A percentile compares a stretch with the other conserved stretches of the same genome.
Evolutionary conservation across 1,284 basidiomycete species (phyloP).

Genomic region (Cryptococcus sp.): DNA sequence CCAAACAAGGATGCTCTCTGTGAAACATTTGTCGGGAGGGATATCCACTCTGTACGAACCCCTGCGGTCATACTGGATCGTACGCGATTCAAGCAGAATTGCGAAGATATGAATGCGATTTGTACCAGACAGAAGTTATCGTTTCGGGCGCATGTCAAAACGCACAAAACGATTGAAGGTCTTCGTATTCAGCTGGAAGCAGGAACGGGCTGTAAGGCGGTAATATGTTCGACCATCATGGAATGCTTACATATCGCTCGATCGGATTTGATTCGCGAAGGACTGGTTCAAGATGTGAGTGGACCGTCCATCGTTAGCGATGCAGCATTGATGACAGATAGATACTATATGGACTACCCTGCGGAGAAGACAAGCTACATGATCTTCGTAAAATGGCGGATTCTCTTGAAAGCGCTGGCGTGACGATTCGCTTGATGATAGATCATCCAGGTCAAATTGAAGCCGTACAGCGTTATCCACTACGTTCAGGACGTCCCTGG

Average conservation of each 20-base stretch:
- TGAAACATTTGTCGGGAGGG: constrained; percentile 59
- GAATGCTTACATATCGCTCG: constrained; percentile 36
- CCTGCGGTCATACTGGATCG: constrained; percentile 75
- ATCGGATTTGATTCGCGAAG: constrained; percentile 57
- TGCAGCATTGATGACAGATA: constrained; percentile 33
- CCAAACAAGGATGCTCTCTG: constrained; percentile 57
- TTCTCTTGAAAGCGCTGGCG: constrained; percentile 18
- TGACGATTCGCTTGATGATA: constrained; percentile 62
- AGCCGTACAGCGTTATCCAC: constrained; percentile 52
- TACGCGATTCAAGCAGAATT: constrained; percentile 64
- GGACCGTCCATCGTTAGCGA: constrained; percentile 35
- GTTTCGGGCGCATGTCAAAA: constrained; percentile 77
- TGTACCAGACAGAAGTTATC: constrained; percentile 60
- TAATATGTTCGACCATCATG: constrained; percentile 37
- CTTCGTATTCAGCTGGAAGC: constrained; percentile 63
- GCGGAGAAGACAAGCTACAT: constrained; percentile 64
- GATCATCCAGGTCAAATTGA: constrained; percentile 70
- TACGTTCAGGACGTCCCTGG: constrained; percentile 49
- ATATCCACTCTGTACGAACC: constrained; percentile 61
- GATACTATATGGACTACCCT: constrained; percentile 75
- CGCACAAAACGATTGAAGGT: constrained; percentile 66
- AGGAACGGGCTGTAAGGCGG: constrained; percentile 45
- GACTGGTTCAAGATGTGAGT: constrained; percentile 65
- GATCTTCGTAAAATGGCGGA: constrained; percentile 54
- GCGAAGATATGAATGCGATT: constrained; percentile 63